Evolutionary conservation across 768 basidiomycete genomes (phyloP).

Genomic region (Favolaschia claudopus): DNA sequence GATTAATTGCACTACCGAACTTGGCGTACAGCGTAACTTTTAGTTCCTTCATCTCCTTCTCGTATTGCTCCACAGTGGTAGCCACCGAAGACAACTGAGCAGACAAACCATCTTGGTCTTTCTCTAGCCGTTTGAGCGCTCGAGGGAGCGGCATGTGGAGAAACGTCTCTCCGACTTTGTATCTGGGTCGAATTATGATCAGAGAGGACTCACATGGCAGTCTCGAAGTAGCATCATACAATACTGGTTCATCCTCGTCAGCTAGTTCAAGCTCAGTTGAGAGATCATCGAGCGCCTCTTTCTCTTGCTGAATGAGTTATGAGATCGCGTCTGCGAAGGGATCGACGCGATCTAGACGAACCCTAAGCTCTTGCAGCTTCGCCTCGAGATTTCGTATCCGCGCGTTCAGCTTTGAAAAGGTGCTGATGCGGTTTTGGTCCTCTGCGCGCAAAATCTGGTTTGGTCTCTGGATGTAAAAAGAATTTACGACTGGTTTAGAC

Average conservation of each 20-base stretch:
- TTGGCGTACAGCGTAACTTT: slow-evolving; percentile 87
- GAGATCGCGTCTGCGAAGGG: slow-evolving; percentile 10
- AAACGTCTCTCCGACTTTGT: slow-evolving; percentile 91
- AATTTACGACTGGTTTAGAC: slow-evolving; percentile 28
- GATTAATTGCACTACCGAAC: slow-evolving; percentile 92
- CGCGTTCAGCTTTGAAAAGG: slow-evolving; percentile 90
- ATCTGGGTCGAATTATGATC: slow-evolving; percentile 53
- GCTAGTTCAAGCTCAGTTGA: slow-evolving; percentile 87
- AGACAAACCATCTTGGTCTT: slow-evolving; percentile 68
- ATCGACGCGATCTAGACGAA: slow-evolving; percentile 36
- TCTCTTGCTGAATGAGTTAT: slow-evolving; percentile 79
- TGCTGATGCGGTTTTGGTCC: slow-evolving; percentile 91
- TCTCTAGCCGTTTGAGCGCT: slow-evolving; percentile 76
- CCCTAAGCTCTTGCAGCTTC: slow-evolving; percentile 77
- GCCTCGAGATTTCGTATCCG: slow-evolving; percentile 77
- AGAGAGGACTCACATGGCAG: not conserved
- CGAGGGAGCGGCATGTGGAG: slow-evolving; percentile 75
- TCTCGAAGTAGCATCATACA: slow-evolving; percentile 55
- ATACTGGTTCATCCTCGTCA: slow-evolving; percentile 81
- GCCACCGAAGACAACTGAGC: slow-evolving; percentile 60
- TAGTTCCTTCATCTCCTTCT: slow-evolving; percentile 79
- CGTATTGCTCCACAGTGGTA: slow-evolving; percentile 66
- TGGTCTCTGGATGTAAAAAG: slow-evolving; percentile 5
- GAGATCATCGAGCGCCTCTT: slow-evolving; percentile 92
- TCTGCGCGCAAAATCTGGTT: slow-evolving; percentile 43